phyloP scores from a whole-genome alignment of 352 stramenopile species.

The Hyphochytrium catenoides region DNA sequence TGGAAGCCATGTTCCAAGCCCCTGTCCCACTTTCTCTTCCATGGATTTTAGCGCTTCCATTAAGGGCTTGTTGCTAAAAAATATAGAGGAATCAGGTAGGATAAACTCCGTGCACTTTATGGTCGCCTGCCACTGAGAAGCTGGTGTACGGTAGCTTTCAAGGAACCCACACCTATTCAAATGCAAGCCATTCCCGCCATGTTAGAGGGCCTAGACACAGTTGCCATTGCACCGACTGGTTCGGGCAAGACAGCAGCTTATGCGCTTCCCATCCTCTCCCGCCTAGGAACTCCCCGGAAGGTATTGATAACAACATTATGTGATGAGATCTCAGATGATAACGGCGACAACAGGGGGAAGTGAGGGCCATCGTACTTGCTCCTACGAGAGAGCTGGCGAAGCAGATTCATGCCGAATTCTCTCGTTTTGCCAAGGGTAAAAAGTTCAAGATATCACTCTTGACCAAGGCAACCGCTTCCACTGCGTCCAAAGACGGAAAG shows the following conservation, averaged over 20 bases:
- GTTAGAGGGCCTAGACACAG: slow-evolving; percentile 67
- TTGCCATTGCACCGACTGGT: slow-evolving; percentile 86
- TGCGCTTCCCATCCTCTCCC: slow-evolving; percentile 75
- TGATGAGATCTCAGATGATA: slow-evolving; percentile 5
- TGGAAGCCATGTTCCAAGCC: no score
- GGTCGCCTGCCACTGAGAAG: slow-evolving; percentile 11
- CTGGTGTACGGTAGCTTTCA: no score
- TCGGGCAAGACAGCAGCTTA: slow-evolving; percentile 96
- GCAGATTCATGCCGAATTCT: slow-evolving; percentile 89
- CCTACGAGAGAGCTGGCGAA: slow-evolving; percentile 90
- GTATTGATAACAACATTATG: no score
- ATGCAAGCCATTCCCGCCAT: slow-evolving; percentile 87
- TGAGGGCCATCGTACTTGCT: slow-evolving; percentile 80
- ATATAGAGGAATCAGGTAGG: slow-evolving; percentile 57
- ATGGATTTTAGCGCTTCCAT: no score
- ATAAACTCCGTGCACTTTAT: no score
- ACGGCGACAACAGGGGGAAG: not conserved
- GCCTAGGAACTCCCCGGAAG: slow-evolving; percentile 22
- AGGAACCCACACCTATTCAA: slow-evolving; percentile 96
- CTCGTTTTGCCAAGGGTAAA: slow-evolving; percentile 52
- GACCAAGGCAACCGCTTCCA: slow-evolving; percentile 70
- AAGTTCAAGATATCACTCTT: slow-evolving; percentile 69
- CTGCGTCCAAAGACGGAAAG: slow-evolving; percentile 36
- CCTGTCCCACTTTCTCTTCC: not conserved
- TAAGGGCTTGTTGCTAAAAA: slow-evolving; percentile 32